A percentile compares a stretch with the other conserved stretches of the same genome.
phyloP scores from a whole-genome alignment of 805 yeast species.

The Yamadazyma sp. region DNA sequence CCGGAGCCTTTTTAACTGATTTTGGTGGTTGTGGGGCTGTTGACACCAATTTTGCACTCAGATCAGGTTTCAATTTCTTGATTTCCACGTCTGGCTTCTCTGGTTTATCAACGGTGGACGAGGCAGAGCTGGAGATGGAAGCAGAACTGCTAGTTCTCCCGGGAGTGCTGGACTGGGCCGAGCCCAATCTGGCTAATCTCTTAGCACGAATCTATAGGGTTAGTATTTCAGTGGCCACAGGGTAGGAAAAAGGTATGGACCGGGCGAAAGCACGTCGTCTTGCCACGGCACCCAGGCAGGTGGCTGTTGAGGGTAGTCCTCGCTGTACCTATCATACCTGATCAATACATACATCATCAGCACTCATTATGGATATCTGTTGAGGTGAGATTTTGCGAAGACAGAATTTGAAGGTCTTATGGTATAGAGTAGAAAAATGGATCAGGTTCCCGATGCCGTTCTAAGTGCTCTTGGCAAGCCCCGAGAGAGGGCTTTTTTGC shows the following conservation, averaged over 20 bases:
- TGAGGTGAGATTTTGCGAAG: too few species aligned
- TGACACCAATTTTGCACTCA: too few species aligned
- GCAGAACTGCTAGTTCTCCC: too few species aligned
- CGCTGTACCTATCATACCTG: too few species aligned
- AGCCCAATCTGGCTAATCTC: slow-evolving; percentile 51
- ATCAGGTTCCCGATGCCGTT: slow-evolving; percentile 4
- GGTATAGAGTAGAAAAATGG: too few species aligned
- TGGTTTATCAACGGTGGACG: background rate
- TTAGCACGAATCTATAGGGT: slow-evolving; percentile 47
- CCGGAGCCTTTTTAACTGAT: background rate
- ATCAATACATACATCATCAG: slow-evolving; percentile 19
- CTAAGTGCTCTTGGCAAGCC: background rate
- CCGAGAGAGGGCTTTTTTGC: slow-evolving; percentile 1
- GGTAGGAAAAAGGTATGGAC: too few species aligned
- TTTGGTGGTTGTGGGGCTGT: background rate
- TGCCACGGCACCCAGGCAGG: too few species aligned
- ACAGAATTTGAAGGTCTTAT: too few species aligned
- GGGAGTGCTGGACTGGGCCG: background rate
- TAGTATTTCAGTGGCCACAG: slow-evolving; percentile 12
- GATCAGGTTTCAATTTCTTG: background rate
- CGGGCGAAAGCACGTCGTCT: too few species aligned
- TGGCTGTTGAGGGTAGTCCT: too few species aligned
- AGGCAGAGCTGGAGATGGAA: slow-evolving; percentile 38
- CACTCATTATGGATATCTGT: too few species aligned
- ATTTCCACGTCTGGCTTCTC: background rate